phyloP scores from a whole-genome alignment of 257 asterid species.

The Nicotiana knightiana region DNA sequence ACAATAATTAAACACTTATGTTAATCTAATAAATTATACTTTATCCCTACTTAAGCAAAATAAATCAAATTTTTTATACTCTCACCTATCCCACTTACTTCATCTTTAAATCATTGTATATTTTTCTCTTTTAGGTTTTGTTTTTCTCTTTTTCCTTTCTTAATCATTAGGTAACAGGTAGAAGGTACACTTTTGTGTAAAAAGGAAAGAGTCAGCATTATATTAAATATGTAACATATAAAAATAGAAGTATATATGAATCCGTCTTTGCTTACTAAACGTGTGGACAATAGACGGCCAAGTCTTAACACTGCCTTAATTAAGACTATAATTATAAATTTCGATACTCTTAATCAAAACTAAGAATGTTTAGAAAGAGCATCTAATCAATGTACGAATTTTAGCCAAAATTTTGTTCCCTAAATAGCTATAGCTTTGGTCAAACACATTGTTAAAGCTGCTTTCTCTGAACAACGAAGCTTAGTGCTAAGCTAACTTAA shows the following conservation, averaged over 20 bases:
- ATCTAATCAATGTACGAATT: neutral
- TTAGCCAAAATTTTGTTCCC: neutral
- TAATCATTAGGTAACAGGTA: conserved; percentile 2
- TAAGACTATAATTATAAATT: neutral
- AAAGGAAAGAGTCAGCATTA: neutral
- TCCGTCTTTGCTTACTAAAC: neutral
- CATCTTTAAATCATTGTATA: neutral
- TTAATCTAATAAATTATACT: neutral
- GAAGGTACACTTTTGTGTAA: neutral
- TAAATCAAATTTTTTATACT: neutral
- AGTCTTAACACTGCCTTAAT: neutral
- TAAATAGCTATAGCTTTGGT: neutral
- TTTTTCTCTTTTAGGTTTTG: neutral
- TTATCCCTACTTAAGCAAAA: neutral
- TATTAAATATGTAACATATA: neutral
- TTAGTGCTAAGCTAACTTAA: neutral
- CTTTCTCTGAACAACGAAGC: neutral
- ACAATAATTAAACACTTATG: neutral
- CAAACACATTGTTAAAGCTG: neutral
- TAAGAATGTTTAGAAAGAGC: neutral
- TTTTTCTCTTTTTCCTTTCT: neutral
- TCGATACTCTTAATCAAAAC: neutral
- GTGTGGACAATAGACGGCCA: neutral
- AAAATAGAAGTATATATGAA: neutral
- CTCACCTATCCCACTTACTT: neutral